A percentile compares a stretch with the other conserved stretches of the same genome.
phyloP scores from a whole-genome alignment of 2,329 filamentous ascomycete genomes.

The Colletotrichum ledebouriae region DNA sequence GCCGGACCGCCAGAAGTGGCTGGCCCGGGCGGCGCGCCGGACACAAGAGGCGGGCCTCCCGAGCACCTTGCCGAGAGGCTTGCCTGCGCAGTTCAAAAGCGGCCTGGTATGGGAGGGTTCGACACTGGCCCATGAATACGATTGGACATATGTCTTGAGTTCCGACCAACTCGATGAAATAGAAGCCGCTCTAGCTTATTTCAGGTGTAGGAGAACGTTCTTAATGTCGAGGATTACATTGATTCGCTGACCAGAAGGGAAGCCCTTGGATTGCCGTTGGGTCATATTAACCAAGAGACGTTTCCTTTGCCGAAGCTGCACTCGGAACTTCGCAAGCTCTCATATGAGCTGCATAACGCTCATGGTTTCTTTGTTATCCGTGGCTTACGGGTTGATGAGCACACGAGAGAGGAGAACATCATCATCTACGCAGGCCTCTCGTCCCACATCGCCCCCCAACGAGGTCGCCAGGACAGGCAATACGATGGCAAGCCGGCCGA shows the following conservation, averaged over 20 bases:
- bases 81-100: constrained; percentile 62
- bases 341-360: constrained; percentile 67
- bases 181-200: constrained; percentile 34
- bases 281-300: constrained; percentile 60
- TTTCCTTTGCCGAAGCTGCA: constrained; percentile 70
- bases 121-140: constrained; percentile 59
- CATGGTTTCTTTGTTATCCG: constrained; percentile 73
- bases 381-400: constrained; percentile 65
- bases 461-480: constrained; percentile 66
- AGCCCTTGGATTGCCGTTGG: constrained; percentile 51
- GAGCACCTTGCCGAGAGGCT: constrained; percentile 61
- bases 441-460: constrained; percentile 66
- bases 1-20: constrained; percentile 67
- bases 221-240: not conserved
- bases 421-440: constrained; percentile 72
- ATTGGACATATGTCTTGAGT: constrained; percentile 67
- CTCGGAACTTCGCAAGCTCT: constrained; percentile 62
- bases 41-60: constrained; percentile 56
- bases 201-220: constrained; percentile 24
- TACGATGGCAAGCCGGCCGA: constrained; percentile 61
- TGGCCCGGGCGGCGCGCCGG: constrained; percentile 61
- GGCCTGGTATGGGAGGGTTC: constrained; percentile 70
- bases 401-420: constrained; percentile 69
- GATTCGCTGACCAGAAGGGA: no score
- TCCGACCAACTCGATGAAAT: constrained; percentile 64